Evolutionary conservation across 352 stramenopile species (phyloP).

Genomic region (Thalassiosira allenii): DNA sequence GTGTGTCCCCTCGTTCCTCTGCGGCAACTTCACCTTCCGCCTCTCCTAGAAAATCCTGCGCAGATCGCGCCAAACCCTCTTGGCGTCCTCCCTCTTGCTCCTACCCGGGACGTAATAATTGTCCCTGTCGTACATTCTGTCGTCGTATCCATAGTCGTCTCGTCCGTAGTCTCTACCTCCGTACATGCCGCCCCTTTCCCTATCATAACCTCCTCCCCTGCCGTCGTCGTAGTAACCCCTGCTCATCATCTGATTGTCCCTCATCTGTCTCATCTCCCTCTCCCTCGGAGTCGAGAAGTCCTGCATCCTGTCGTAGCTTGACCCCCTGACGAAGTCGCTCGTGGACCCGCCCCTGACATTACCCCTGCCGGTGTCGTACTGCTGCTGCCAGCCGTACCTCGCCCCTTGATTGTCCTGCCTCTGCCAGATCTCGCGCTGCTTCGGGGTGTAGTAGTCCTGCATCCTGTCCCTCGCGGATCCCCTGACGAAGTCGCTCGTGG

Average conservation of each 20-base stretch:
- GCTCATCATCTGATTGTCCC: conserved; percentile 7
- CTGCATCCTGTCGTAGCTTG: not conserved
- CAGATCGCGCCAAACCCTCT: no score
- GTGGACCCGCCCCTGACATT: not conserved
- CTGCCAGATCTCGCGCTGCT: conserved; percentile 7
- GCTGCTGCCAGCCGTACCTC: conserved; percentile 16
- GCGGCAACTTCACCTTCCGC: no score
- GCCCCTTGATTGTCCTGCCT: conserved; percentile 12
- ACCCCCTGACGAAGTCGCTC: conserved; percentile 1
- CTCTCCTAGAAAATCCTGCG: no score
- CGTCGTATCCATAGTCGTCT: not conserved
- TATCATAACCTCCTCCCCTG: not conserved
- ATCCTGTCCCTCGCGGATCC: not conserved
- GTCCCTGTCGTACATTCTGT: not conserved
- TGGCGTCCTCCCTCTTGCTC: no score
- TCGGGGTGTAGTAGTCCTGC: conserved; percentile 10
- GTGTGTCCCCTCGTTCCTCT: no score
- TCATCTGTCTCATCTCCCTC: conserved; percentile 18
- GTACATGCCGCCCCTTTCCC: not conserved
- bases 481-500: not conserved
- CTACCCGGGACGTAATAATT: no score
- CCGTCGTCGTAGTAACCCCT: not conserved
- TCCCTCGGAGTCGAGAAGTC: conserved; percentile 17
- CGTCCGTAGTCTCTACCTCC: not conserved
- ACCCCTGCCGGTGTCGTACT: conserved; percentile 14